These are phyloP conservation scores for Solanum bukasovii DNA, from an alignment of 257 asterid species.

Conservation along the genomic window DNA sequence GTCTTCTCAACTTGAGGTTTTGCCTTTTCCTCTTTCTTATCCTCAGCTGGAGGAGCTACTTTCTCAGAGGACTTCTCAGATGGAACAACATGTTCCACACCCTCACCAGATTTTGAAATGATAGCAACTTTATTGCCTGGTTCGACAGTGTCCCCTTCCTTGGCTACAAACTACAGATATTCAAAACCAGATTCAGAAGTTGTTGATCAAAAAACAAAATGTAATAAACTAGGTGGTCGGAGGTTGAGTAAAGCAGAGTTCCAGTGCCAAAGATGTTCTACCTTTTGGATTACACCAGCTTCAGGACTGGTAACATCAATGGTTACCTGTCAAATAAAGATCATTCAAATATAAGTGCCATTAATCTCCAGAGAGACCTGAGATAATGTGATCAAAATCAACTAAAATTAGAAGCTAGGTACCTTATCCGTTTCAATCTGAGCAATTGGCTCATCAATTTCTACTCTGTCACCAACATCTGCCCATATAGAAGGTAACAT, in stretches of 20 bases:
- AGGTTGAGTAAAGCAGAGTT: not conserved
- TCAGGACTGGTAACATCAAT: slow-evolving; percentile 98
- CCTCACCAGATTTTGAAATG: slow-evolving; percentile 87
- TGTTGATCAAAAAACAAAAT: not conserved
- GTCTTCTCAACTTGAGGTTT: slow-evolving; percentile 42
- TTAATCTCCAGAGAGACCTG: not conserved
- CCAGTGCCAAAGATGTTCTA: slow-evolving; percentile 9
- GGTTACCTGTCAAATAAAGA: slow-evolving; percentile 54
- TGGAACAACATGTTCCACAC: slow-evolving; percentile 68
- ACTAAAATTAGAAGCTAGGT: not conserved
- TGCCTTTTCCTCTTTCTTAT: slow-evolving; percentile 40
- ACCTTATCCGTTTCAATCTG: slow-evolving; percentile 99
- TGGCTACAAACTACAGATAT: slow-evolving; percentile 54
- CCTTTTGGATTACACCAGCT: slow-evolving; percentile 96
- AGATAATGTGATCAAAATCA: not conserved
- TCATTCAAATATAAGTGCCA: not conserved
- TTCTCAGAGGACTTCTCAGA: slow-evolving; percentile 67
- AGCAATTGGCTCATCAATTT: slow-evolving; percentile 88
- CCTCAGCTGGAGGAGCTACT: slow-evolving; percentile 42
- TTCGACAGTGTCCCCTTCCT: slow-evolving; percentile 93
- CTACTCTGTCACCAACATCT: slow-evolving; percentile 91
- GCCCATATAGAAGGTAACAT: slow-evolving; percentile 8
- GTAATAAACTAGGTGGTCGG: not conserved
- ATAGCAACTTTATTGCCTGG: slow-evolving; percentile 88
- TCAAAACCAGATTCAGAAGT: not conserved